These are phyloP conservation scores for Phytophthora litchii DNA, from an alignment of 352 stramenopile species.

Conservation along the genomic window DNA sequence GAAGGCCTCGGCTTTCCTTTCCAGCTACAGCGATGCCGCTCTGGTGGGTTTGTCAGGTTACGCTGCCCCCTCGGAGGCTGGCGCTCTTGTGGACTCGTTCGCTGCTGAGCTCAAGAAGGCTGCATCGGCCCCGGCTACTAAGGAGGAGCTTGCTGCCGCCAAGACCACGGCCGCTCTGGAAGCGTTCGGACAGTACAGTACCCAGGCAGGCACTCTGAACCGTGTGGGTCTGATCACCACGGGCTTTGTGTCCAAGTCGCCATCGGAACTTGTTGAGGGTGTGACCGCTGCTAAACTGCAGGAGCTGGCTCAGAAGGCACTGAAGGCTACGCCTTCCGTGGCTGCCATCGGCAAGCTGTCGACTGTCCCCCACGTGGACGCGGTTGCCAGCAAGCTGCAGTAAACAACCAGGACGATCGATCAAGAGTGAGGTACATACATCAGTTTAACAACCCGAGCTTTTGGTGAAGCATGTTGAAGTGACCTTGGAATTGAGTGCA, in stretches of 20 bases:
- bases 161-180: conserved; percentile 68
- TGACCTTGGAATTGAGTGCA: conserved; percentile 29
- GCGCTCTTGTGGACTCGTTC: conserved; percentile 73
- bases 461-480: conserved; percentile 33
- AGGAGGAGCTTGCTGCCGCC: conserved; percentile 75
- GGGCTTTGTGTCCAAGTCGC: conserved; percentile 46
- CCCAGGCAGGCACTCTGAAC: conserved; percentile 48
- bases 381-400: conserved; percentile 76
- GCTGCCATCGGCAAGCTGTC: conserved; percentile 78
- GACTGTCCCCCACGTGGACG: conserved; percentile 74
- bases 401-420: conserved; percentile 48
- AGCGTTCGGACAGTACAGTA: conserved; percentile 41
- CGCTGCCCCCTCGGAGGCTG: conserved; percentile 54
- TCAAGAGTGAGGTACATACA: conserved; percentile 45
- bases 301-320: conserved; percentile 76
- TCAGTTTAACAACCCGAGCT: conserved; percentile 33
- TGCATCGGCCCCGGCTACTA: conserved; percentile 57
- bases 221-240: conserved; percentile 46
- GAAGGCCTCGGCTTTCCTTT: conserved; percentile 62
- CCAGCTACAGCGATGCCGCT: conserved; percentile 65
- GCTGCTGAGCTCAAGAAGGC: conserved; percentile 78
- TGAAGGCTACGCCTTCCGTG: conserved; percentile 75
- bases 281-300: conserved; percentile 76
- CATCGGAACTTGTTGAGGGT: conserved; percentile 43
- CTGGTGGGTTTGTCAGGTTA: conserved; percentile 71